These are phyloP conservation scores for Beauveria scarabaeidicola DNA, from an alignment of 2,329 filamentous ascomycete genomes.

Conservation along the genomic window DNA sequence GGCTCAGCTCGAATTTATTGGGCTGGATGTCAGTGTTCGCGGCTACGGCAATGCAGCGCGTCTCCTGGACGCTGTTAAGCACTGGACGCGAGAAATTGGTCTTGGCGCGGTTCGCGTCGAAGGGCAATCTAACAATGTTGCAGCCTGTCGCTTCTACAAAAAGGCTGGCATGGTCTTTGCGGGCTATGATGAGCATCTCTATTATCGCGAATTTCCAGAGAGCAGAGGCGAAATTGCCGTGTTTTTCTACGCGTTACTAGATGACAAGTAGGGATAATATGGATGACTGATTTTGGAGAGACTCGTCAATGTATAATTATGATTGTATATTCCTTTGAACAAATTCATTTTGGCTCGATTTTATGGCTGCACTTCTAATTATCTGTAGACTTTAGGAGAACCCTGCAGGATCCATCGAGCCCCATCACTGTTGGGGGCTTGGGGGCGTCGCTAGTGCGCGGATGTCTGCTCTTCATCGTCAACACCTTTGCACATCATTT, in stretches of 20 bases:
- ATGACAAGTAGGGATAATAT: neutral
- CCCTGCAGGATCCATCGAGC: neutral
- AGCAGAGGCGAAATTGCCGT: slow-evolving; percentile 12
- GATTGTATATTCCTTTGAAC: neutral
- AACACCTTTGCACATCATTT: neutral
- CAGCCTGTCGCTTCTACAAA: slow-evolving; percentile 15
- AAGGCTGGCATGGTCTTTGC: slow-evolving; percentile 14
- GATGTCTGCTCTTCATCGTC: slow-evolving; percentile 14
- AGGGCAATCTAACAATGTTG: slow-evolving; percentile 14
- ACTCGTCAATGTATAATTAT: neutral
- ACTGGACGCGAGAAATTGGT: slow-evolving; percentile 13
- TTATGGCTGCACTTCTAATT: too few species aligned
- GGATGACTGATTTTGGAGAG: neutral
- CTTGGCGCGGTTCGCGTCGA: slow-evolving; percentile 12
- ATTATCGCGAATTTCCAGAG: slow-evolving; percentile 12
- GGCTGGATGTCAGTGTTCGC: slow-evolving; percentile 12
- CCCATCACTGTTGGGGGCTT: neutral
- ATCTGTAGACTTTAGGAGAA: neutral
- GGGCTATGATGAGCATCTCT: slow-evolving; percentile 15
- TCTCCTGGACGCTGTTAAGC: slow-evolving; percentile 11
- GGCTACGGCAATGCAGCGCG: slow-evolving; percentile 11
- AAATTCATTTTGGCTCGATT: neutral
- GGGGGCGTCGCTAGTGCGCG: neutral
- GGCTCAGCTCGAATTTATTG: slow-evolving; percentile 14
- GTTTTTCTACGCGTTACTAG: slow-evolving; percentile 14